These are phyloP conservation scores for Westerdykella ornata DNA, from an alignment of 2,329 filamentous ascomycete genomes.

Conservation along the genomic window DNA sequence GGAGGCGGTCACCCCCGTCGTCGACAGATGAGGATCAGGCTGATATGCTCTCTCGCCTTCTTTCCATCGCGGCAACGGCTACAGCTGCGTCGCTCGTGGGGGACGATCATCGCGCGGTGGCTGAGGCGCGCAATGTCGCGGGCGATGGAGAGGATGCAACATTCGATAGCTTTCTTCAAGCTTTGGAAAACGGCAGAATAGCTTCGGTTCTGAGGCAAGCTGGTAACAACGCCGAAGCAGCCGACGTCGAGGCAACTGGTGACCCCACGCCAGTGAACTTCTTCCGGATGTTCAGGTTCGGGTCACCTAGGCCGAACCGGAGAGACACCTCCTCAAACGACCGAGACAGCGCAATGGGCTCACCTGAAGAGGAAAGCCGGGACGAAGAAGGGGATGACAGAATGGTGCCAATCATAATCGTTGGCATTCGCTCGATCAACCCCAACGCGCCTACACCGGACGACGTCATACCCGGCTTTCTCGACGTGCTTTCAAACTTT, in stretches of 20 bases:
- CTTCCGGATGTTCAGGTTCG: constrained; percentile 62
- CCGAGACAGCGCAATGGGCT: constrained; percentile 17
- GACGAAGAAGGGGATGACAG: constrained; percentile 46
- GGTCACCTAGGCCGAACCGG: constrained; percentile 40
- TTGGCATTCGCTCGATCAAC: constrained; percentile 61
- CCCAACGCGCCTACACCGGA: constrained; percentile 38
- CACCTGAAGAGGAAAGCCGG: constrained; percentile 16
- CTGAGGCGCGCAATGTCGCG: constrained; percentile 50
- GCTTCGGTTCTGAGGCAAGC: constrained; percentile 50
- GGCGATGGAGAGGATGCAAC: constrained; percentile 55
- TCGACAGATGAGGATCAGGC: constrained; percentile 55
- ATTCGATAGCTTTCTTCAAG: constrained; percentile 57
- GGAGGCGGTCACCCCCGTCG: constrained; percentile 47
- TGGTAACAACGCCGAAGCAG: constrained; percentile 33
- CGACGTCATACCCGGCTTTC: constrained; percentile 44
- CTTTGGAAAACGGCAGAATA: constrained; percentile 54
- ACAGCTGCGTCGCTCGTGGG: constrained; percentile 60
- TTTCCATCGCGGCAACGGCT: constrained; percentile 57
- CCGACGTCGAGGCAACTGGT: constrained; percentile 34
- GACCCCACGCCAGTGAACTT: constrained; percentile 57
- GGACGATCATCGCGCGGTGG: constrained; percentile 50
- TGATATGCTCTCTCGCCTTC: constrained; percentile 53
- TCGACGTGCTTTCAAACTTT: constrained; percentile 47
- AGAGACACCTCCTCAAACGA: constrained; percentile 16
- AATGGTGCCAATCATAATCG: constrained; percentile 63